phyloP scores from a whole-genome alignment of 1,284 basidiomycete genomes.

The Heliocybe sulcata region DNA sequence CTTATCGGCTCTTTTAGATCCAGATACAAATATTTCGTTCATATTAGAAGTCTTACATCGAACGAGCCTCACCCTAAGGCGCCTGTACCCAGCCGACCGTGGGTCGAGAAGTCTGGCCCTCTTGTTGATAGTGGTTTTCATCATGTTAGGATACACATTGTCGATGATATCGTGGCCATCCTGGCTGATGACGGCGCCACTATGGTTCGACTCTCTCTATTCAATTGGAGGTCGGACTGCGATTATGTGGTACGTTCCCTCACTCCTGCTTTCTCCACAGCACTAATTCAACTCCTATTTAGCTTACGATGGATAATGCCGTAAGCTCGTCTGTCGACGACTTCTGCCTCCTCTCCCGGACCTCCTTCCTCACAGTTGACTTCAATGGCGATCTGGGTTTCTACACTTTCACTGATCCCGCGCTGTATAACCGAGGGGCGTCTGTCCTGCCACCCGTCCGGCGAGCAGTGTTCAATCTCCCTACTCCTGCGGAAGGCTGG shows the following conservation, averaged over 20 bases:
- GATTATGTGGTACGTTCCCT: neutral
- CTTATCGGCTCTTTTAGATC: constrained; percentile 30
- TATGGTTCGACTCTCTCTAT: constrained; percentile 24
- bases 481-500: constrained; percentile 1
- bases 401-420: constrained; percentile 34
- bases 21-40: constrained; percentile 34
- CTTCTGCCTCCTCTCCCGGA: constrained; percentile 37
- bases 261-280: neutral
- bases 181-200: constrained; percentile 35
- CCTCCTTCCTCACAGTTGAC: constrained; percentile 35
- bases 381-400: constrained; percentile 38
- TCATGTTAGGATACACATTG: constrained; percentile 36
- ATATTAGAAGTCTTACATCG: constrained; percentile 39
- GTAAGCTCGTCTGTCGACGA: constrained; percentile 37
- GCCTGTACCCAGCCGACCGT: constrained; percentile 27
- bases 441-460: neutral
- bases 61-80: constrained; percentile 41
- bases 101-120: constrained; percentile 21
- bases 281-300: neutral
- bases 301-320: constrained; percentile 26
- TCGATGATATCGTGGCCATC: constrained; percentile 35
- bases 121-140: constrained; percentile 25
- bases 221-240: constrained; percentile 4
- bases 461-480: constrained; percentile 2
- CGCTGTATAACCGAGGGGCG: constrained; percentile 11